These are phyloP conservation scores for Rauvolfia tetraphylla DNA, from an alignment of 257 asterid species.

Conservation along the genomic window DNA sequence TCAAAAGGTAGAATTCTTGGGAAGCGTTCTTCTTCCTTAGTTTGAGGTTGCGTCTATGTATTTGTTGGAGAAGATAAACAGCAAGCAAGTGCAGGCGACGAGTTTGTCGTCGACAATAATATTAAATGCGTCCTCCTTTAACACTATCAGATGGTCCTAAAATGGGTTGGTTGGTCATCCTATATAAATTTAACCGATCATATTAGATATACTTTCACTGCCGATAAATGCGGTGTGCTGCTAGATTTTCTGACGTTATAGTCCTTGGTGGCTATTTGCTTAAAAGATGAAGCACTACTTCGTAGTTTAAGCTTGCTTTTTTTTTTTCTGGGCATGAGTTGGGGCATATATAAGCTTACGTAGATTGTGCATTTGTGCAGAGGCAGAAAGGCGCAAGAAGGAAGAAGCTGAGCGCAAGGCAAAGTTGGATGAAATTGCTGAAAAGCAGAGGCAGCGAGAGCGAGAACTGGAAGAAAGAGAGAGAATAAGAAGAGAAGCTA, in stretches of 20 bases:
- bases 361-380: conserved; percentile 12
- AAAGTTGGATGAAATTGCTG: conserved; percentile 28
- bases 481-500: conserved; percentile 16
- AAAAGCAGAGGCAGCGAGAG: conserved; percentile 35
- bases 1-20: not conserved
- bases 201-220: not conserved
- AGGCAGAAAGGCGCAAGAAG: conserved; percentile 31
- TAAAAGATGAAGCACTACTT: not conserved
- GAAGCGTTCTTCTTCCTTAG: not conserved
- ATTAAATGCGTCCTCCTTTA: not conserved
- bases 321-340: not conserved
- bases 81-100: not conserved
- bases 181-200: not conserved
- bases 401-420: conserved; percentile 38
- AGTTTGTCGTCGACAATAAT: not conserved
- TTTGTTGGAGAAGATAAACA: not conserved
- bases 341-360: not conserved
- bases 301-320: not conserved
- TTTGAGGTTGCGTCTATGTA: not conserved
- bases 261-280: not conserved
- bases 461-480: conserved; percentile 30
- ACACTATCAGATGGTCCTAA: not conserved
- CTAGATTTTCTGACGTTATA: not conserved
- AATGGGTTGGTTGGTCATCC: not conserved
- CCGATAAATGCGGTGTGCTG: not conserved